Percentiles rank a stretch among this genome's conserved stretches.
Conservation (phyloP, 441 rosid genomes). For the Breynia disticha region DNA sequence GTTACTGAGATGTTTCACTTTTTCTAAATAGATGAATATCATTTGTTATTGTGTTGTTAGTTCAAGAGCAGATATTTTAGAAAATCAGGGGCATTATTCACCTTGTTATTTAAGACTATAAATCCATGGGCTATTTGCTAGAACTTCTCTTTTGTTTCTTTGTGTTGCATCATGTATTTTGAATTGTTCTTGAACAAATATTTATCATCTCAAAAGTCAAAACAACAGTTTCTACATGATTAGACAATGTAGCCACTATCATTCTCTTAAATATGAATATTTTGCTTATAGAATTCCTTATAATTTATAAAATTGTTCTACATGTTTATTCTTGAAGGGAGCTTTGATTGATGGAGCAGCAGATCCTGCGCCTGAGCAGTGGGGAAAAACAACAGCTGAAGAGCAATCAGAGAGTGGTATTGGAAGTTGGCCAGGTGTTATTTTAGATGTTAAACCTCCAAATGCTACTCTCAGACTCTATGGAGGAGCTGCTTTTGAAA, state of each 20-base stretch:
- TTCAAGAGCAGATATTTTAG: not conserved
- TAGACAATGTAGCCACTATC: no score
- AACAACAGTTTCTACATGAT: no score
- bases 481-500: constrained; percentile 97
- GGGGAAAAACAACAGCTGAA: constrained; percentile 88
- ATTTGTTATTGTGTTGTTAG: no score
- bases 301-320: not conserved
- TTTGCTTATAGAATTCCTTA: not conserved
- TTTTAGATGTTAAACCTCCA: constrained; percentile 61
- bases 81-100: not conserved
- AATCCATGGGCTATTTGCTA: no score
- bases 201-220: not conserved
- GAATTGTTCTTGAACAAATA: not conserved
- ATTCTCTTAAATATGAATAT: no score
- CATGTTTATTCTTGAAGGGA: constrained; percentile 36
- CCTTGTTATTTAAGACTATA: not conserved
- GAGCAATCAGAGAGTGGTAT: constrained; percentile 80
- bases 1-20: no score
- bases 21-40: no score
- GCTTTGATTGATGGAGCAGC: constrained; percentile 96
- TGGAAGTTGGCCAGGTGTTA: constrained; percentile 94
- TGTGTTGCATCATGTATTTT: no score
- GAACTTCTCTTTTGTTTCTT: not conserved
- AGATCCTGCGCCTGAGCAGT: constrained; percentile 92
- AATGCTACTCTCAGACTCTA: constrained; percentile 83